A percentile compares a stretch with the other conserved stretches of the same genome.
phyloP scores from a whole-genome alignment of 2,329 filamentous ascomycete genomes.

The Clarireedia monteithiana region DNA sequence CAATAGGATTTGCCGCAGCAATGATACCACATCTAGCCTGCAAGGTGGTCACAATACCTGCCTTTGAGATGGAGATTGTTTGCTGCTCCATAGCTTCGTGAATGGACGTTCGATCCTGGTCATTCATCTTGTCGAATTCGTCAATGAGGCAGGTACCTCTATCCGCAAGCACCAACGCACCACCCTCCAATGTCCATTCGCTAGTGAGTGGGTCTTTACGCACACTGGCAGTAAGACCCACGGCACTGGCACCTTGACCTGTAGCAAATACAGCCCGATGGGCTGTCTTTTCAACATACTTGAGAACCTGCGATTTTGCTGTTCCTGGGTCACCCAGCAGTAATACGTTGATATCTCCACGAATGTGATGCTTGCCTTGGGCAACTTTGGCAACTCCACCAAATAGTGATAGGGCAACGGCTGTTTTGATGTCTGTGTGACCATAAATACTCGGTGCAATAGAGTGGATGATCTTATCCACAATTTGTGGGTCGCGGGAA shows the following conservation, averaged over 20 bases:
- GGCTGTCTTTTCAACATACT: conserved; percentile 96
- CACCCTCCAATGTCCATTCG: conserved; percentile 96
- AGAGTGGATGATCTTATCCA: conserved; percentile 87
- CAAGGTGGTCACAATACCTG: conserved; percentile 93
- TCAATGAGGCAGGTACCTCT: conserved; percentile 94
- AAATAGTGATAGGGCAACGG: conserved; percentile 87
- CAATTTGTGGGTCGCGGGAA: conserved; percentile 81
- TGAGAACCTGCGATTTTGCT: conserved; percentile 94
- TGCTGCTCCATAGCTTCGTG: conserved; percentile 99
- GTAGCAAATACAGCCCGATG: conserved; percentile 96
- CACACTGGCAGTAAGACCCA: conserved; percentile 95
- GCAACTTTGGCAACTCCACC: conserved; percentile 88
- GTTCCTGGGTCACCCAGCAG: conserved; percentile 95
- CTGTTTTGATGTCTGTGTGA: conserved; percentile 94
- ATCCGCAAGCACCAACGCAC: conserved; percentile 89
- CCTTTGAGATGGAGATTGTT: conserved; percentile 98
- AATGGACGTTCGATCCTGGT: conserved; percentile 94
- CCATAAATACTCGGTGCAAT: conserved; percentile 98
- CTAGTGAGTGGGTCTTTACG: conserved; percentile 89
- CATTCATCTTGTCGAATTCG: conserved; percentile 99
- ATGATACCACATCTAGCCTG: conserved; percentile 95
- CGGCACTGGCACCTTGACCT: conserved; percentile 91
- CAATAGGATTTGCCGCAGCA: conserved; percentile 92
- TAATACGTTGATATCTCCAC: conserved; percentile 96
- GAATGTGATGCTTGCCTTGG: conserved; percentile 81